Base-by-base conservation (phyloP, 2,329 filamentous ascomycete species). In the Exophiala phaeomuriformis region DNA sequence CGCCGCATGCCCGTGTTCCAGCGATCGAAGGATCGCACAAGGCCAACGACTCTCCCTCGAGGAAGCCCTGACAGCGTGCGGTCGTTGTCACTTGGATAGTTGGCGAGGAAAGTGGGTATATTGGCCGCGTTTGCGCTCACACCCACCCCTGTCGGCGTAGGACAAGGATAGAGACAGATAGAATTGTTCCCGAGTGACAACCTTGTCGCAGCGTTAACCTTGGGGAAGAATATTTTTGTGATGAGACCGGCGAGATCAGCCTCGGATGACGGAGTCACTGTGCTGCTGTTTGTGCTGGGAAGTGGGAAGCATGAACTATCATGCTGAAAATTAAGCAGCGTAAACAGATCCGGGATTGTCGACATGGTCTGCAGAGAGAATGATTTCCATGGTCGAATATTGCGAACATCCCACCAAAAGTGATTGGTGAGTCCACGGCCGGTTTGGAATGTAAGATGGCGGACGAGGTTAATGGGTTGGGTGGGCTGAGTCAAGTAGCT, bases 391-490 rank as follows among this genome's bases (percentile, higher is more conserved):
- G 83, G 79, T 58, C 88, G 83, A 61, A 96, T 77, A 67, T 94
- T 91, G 62, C 91, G 86, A 54, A 95, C 80, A 65, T 97, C 91
- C 87, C 89, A 96, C 91, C 91, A 97, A 70, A 91, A 95, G 73
- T 95, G 84, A 68, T 85, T 88, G 64, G 85, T 70, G 77, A 80
- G 65, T 77, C 83, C 68, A 82, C 86, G 59, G 76, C 81, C 64
- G 77, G 75, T 60, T 72, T 83, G 67, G 66, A 85, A 84, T 55
- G 85, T 87, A 61, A 91, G 81, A 61, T 85, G 86, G 65, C 85
- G 85, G 36, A 95, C 88, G 33, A 95, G 76, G 39, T 85, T 85
- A 12, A 90, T 86, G 27, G 88, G 84, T 19, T 90, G 90, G 66
- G 94, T 95, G 56, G 86, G 73, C 0, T 79, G 76, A 2, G 86